Conservation (phyloP, 495 filamentous ascomycete genomes). For the Thozetella sp. region DNA sequence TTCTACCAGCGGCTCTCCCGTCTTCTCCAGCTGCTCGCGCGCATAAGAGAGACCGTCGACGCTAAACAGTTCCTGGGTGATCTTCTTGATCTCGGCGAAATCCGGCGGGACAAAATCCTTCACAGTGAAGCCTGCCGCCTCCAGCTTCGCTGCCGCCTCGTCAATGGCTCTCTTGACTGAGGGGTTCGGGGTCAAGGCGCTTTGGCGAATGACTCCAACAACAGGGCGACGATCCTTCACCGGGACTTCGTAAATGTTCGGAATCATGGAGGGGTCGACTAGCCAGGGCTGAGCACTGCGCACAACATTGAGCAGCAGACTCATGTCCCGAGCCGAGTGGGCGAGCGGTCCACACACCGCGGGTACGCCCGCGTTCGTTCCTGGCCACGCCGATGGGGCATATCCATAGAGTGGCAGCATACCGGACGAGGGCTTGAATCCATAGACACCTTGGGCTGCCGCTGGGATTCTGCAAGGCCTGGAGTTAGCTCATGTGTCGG, state of each 20-base stretch:
- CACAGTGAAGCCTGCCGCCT: neutral
- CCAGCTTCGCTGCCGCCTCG: neutral
- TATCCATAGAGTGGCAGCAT: conserved; percentile 3
- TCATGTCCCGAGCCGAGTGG: conserved; percentile 23
- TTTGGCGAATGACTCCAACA: neutral
- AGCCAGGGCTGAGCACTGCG: conserved; percentile 22
- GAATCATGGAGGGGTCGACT: conserved; percentile 24
- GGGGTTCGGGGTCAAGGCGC: neutral
- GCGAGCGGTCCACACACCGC: conserved; percentile 23
- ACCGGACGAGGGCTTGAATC: neutral
- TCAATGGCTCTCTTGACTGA: neutral
- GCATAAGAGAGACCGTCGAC: conserved; percentile 33
- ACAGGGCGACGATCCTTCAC: neutral
- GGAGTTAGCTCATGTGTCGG: no score
- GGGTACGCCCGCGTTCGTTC: conserved; percentile 26
- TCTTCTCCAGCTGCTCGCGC: conserved; percentile 20
- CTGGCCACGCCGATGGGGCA: conserved; percentile 21
- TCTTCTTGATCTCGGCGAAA: neutral
- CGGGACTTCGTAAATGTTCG: conserved; percentile 14
- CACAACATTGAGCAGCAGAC: conserved; percentile 18
- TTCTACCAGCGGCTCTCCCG: conserved; percentile 28
- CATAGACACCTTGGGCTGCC: neutral
- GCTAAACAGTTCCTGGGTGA: conserved; percentile 31
- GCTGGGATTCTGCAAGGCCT: no score
- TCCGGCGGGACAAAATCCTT: neutral